Percentiles rank a stretch among this genome's conserved stretches.
phyloP scores from a whole-genome alignment of 2,329 filamentous ascomycete species.

The Aspergillus amoenus region DNA sequence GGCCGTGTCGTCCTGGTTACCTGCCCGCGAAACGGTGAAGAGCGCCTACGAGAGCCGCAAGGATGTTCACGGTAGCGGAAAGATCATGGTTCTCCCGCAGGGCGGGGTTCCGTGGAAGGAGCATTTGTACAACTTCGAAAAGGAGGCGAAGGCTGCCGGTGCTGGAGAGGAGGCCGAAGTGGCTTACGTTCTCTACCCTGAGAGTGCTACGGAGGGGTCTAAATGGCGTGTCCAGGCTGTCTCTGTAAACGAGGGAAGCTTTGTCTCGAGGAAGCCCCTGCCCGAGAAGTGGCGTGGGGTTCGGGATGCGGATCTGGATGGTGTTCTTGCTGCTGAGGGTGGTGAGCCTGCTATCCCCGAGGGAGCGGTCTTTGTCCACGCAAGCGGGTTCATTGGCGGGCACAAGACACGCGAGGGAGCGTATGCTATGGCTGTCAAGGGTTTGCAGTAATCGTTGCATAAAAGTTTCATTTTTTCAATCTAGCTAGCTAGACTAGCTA shows the following conservation, averaged over 20 bases:
- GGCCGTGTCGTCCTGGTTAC: constrained; percentile 76
- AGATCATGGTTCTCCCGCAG: constrained; percentile 78
- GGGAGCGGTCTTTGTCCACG: constrained; percentile 87
- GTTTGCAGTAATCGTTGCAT: neutral
- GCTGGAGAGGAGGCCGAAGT: constrained; percentile 53
- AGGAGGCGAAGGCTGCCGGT: constrained; percentile 50
- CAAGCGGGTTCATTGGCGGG: constrained; percentile 92
- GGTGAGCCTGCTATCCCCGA: constrained; percentile 40
- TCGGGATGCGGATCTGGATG: constrained; percentile 79
- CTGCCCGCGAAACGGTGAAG: constrained; percentile 76
- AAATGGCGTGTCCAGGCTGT: constrained; percentile 96
- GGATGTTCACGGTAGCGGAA: constrained; percentile 69
- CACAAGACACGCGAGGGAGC: constrained; percentile 90
- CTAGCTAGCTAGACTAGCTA: neutral
- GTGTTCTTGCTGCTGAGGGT: constrained; percentile 44
- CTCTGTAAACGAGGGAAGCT: constrained; percentile 79
- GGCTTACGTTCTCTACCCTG: constrained; percentile 87
- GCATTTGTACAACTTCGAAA: constrained; percentile 86
- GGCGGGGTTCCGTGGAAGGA: constrained; percentile 89
- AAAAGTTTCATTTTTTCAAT: neutral
- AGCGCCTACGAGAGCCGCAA: constrained; percentile 69
- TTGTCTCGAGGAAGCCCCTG: constrained; percentile 86
- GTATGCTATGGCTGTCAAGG: constrained; percentile 68
- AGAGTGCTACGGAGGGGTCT: constrained; percentile 69
- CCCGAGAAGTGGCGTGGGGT: constrained; percentile 91